phyloP scores from a whole-genome alignment of 768 basidiomycete species.

The Lanmaoa rubissima region DNA sequence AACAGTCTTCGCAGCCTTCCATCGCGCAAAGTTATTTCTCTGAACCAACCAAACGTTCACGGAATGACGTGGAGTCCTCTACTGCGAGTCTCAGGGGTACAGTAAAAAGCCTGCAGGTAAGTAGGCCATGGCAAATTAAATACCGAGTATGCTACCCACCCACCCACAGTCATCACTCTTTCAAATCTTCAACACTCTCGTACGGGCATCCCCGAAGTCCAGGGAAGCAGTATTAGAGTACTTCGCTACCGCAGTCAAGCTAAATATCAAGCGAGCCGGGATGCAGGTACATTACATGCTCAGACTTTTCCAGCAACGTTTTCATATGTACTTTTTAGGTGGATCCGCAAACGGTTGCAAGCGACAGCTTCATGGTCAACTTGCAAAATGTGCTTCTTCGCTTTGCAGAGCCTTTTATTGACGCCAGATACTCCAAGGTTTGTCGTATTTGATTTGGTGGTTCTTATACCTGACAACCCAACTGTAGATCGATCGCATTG shows the following conservation, averaged over 20 bases:
- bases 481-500: conserved; percentile 84
- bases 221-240: conserved; percentile 82
- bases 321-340: conserved; percentile 46
- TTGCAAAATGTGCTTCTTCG: conserved; percentile 77
- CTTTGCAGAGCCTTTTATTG: conserved; percentile 94
- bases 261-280: conserved; percentile 88
- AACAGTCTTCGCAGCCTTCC: conserved; percentile 50
- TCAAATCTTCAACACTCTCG: conserved; percentile 83
- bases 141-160: background rate
- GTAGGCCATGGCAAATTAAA: conserved; percentile 1
- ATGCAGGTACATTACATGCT: conserved; percentile 60
- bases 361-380: conserved; percentile 93
- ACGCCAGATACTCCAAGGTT: conserved; percentile 86
- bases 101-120: conserved; percentile 78
- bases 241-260: conserved; percentile 67
- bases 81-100: conserved; percentile 85
- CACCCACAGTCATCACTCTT: conserved; percentile 61
- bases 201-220: conserved; percentile 74
- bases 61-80: conserved; percentile 77
- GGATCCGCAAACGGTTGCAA: conserved; percentile 80
- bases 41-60: conserved; percentile 72
- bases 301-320: background rate
- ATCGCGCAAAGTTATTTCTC: conserved; percentile 83
- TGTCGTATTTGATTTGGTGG: background rate
- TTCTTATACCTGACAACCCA: conserved; percentile 3